Evolutionary conservation across 192 early-diverging fungal genomes (phyloP), one percentile per base, ranked within the genome.

Genomic region (Jimgerdemannia flammicorona): DNA sequence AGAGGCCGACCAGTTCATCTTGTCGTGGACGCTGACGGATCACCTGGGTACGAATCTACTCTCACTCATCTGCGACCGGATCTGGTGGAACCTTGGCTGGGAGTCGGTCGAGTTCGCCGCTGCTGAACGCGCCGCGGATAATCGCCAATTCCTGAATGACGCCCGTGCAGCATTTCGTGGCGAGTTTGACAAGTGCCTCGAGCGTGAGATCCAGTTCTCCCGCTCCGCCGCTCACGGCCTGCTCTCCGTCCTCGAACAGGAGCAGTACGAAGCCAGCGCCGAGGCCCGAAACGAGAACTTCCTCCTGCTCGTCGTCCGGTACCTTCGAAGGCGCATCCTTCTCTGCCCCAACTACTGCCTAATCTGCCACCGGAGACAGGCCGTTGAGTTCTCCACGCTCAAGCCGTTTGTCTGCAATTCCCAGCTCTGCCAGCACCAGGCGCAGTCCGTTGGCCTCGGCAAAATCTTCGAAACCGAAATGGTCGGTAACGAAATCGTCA

Each of bases 371-470:
- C 70, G 70, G 66, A 65, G 70, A 19, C 76, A 77, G 43, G 67
- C 18, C 3, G 66, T 63, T 42, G 67, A 73, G 67, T 41, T 85
- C 11, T 78, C 84, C 67, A 70, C 78, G 1, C 67, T 85, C 44
- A 79, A 80, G 70, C 84, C 84, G 3, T 85, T 86, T 74, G 84
- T 85, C n/a, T 85, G 84, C 71, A 70, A 68, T 3, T 44, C 78
- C 2, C 44, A 77, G 14, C 75, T 85, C 11, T 85, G 84, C 69
- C 77, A 83, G 63, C 84, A 85, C 74, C 84, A 86, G 72, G 65
- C 84, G 63, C 71, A 78, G 19, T 59, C 49, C 49, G 72, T 85
- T 3, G 84, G 84, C 1, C 63, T 85, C 44, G 84, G 84, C 18
- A 78, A 83, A 40, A 77, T 81, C 11, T 82, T 85, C 63, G 84